Percentiles rank a stretch among this genome's conserved stretches.
phyloP scores from a whole-genome alignment of 805 yeast species.

The Candida bentonensis region DNA sequence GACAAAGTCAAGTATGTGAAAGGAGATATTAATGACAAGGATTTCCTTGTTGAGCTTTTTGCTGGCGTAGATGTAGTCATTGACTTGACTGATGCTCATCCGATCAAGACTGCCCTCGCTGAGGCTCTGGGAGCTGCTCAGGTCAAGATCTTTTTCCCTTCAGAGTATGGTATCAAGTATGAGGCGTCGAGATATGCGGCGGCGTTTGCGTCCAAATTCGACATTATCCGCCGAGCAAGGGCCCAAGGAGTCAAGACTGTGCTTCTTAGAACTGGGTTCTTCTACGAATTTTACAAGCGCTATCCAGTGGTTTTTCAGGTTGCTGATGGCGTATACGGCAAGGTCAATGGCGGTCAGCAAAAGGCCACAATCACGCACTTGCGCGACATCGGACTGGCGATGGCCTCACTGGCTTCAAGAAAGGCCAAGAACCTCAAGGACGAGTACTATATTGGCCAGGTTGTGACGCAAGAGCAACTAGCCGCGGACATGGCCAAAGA shows the following conservation, averaged over 20 bases:
- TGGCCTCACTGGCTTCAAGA: conserved; percentile 13
- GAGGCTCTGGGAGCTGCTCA: conserved; percentile 28
- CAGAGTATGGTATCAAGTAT: conserved; percentile 42
- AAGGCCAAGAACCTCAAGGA: conserved; percentile 13
- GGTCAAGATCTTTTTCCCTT: conserved; percentile 41
- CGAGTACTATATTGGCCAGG: conserved; percentile 9
- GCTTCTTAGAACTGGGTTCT: conserved; percentile 12
- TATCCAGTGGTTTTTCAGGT: background rate
- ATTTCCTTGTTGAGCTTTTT: conserved; percentile 18
- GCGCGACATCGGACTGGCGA: conserved; percentile 14
- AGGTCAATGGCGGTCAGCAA: conserved; percentile 5
- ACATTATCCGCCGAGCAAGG: conserved; percentile 9
- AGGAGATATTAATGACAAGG: conserved; percentile 7
- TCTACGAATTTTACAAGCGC: conserved; percentile 7
- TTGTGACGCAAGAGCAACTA: conserved; percentile 7
- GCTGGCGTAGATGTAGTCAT: conserved; percentile 38
- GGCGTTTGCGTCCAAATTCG: conserved; percentile 7
- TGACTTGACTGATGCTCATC: conserved; percentile 26
- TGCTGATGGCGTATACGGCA: background rate
- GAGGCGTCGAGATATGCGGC: conserved; percentile 1
- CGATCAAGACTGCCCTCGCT: conserved; percentile 21
- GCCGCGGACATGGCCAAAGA: conserved; percentile 10
- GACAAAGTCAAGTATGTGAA: conserved; percentile 5
- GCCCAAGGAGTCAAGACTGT: conserved; percentile 15
- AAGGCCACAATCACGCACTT: conserved; percentile 10